A percentile compares a stretch with the other conserved stretches of the same genome.
Conservation (phyloP, 1,284 basidiomycete species). For the Malassezia globosa region DNA sequence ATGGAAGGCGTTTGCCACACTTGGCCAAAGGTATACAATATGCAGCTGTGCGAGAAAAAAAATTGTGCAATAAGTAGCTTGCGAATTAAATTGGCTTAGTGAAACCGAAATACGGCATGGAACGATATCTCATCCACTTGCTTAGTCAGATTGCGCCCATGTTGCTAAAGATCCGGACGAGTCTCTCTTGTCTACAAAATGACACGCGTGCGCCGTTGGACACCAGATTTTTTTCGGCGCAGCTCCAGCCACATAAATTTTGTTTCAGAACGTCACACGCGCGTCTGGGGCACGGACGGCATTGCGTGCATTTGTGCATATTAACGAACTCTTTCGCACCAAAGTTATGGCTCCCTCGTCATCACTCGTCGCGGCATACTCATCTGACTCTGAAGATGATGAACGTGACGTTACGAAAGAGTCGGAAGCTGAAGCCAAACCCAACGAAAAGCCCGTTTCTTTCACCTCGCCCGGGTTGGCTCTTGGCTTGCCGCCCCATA, state of each 20-base stretch:
- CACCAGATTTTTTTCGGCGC: not conserved
- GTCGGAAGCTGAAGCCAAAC: not conserved
- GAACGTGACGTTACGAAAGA: not conserved
- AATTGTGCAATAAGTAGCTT: too few species aligned
- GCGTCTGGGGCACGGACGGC: constrained; percentile 2
- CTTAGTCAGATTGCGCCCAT: too few species aligned
- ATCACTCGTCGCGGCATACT: constrained; percentile 18
- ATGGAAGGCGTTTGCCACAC: too few species aligned
- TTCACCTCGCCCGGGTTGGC: constrained; percentile 8
- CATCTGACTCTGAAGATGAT: constrained; percentile 20
- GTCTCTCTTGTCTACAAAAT: too few species aligned
- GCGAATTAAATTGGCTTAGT: not conserved
- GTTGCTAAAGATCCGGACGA: too few species aligned
- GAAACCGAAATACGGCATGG: not conserved
- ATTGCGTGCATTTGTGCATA: not conserved
- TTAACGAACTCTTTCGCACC: not conserved
- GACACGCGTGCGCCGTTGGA: not conserved
- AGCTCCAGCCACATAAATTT: not conserved
- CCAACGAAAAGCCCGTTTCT: not conserved
- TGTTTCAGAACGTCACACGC: not conserved
- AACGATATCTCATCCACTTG: not conserved
- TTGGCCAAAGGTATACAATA: too few species aligned
- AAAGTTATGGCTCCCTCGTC: not conserved
- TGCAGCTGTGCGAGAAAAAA: not conserved
- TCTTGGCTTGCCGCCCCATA: not conserved